Evolutionary conservation across 2,329 filamentous ascomycete genomes (phyloP).

Genomic region (Colletotrichum lupini): DNA sequence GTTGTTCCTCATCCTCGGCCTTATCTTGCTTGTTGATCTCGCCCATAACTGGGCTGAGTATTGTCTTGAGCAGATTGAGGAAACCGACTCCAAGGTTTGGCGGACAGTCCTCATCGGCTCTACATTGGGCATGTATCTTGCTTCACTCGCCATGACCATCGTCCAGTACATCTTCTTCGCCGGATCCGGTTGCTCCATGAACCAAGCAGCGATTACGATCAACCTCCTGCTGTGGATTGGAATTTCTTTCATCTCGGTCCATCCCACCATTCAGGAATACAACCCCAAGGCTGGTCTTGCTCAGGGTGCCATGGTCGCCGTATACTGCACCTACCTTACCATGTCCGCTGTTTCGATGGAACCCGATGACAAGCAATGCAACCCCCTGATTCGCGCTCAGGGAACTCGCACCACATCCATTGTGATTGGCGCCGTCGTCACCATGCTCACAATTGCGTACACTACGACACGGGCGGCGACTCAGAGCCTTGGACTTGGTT

Average conservation of each 20-base stretch:
- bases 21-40: conserved; percentile 92
- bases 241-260: conserved; percentile 87
- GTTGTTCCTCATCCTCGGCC: conserved; percentile 90
- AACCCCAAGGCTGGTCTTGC: conserved; percentile 95
- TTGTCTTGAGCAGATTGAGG: conserved; percentile 92
- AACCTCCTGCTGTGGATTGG: conserved; percentile 87
- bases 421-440: conserved; percentile 92
- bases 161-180: conserved; percentile 99
- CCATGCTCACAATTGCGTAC: conserved; percentile 96
- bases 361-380: conserved; percentile 92
- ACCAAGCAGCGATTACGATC: conserved; percentile 94
- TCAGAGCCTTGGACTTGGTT: conserved; percentile 81
- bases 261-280: conserved; percentile 88
- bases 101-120: conserved; percentile 89
- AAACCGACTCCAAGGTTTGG: conserved; percentile 87
- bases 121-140: conserved; percentile 92
- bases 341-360: conserved; percentile 99
- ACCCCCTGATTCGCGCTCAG: conserved; percentile 86
- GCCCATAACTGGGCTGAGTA: conserved; percentile 98
- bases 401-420: conserved; percentile 91
- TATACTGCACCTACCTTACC: conserved; percentile 98
- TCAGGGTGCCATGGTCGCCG: conserved; percentile 96
- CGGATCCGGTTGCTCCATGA: conserved; percentile 85
- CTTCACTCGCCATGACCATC: conserved; percentile 91
- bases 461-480: conserved; percentile 97